Base-by-base conservation (phyloP, 805 yeast genomes). In the Scheffersomyces spartinae region DNA sequence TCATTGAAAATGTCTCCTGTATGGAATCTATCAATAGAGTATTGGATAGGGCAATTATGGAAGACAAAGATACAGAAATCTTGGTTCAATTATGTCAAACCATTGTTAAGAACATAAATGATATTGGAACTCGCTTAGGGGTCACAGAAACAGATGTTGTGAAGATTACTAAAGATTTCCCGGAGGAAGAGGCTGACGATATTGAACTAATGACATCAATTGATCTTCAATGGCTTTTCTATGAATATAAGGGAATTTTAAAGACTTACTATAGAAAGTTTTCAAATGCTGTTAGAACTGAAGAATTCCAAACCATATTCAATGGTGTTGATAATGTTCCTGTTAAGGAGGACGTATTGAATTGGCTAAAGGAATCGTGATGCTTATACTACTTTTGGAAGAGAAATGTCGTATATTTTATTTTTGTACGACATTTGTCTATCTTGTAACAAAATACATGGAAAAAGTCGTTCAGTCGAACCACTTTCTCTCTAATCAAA, bases 11-110 rank as follows among this genome's bases (percentile, higher is more conserved):
- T 27, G 57, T 58, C 9, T 52, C 62, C 9, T 55, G 65, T 38
- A 57, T 57, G 58, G 67, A 60, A 32, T 51, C 59, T 2, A 42
- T 60, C 27, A 50, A 54, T 30, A 35, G 66, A 23, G 43, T 57
- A 3, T 43, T 59, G 4, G 18, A 22, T n/a, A 9, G 10, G 5
- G 3, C 20, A 4, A 15, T 7, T 4, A 6, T 12, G 9, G 20
- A 18, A 18, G 11, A 9, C 6, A 13, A 17, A 7, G 21, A 15
- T 13, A 11, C 15, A n/a, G n/a, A n/a, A 9, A 15, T 26, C 17
- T 21, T 26, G 10, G 10, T 14, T 10, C 20, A 20, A 13, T 11
- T 48, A 23, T 45, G 55, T 28, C 26, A 31, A 5, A 36, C 39
- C 16, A 53, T 56, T 31, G 46, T 48, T 15, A 27, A 26, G 15